Evolutionary conservation across 1,139 yeast species (phyloP).

Genomic region (Candida pseudoviswanathii): DNA sequence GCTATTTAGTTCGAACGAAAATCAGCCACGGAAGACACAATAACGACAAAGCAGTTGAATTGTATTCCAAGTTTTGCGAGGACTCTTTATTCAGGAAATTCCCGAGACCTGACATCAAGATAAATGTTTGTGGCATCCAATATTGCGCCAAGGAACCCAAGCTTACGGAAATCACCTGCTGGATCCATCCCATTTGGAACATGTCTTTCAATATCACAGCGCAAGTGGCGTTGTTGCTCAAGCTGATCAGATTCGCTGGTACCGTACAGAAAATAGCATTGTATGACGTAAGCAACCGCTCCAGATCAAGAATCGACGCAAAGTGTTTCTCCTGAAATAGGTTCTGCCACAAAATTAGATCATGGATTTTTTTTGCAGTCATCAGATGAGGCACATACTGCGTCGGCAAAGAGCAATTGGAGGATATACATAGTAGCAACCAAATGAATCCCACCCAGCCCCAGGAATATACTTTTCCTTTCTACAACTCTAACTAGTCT

Average conservation of each 20-base stretch:
- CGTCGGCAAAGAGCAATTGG: neutral
- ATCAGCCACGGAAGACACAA: neutral
- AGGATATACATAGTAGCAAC: no score
- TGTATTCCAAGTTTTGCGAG: slow-evolving; percentile 10
- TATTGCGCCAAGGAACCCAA: slow-evolving; percentile 2
- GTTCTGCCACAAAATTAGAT: neutral
- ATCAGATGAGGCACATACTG: neutral
- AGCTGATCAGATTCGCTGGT: slow-evolving; percentile 8
- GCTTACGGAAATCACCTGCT: slow-evolving; percentile 11
- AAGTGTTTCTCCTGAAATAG: neutral
- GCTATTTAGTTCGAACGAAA: slow-evolving; percentile 15
- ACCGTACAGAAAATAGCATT: slow-evolving; percentile 9
- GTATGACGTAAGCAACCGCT: slow-evolving; percentile 13
- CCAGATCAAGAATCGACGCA: slow-evolving; percentile 4
- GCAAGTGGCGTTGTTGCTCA: slow-evolving; percentile 12
- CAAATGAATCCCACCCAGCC: no score
- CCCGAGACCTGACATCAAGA: slow-evolving; percentile 10
- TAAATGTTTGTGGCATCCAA: slow-evolving; percentile 14
- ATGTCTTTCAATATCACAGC: slow-evolving; percentile 15
- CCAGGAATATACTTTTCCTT: no score
- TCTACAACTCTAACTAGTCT: no score
- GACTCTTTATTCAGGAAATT: slow-evolving; percentile 8
- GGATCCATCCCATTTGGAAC: slow-evolving; percentile 16
- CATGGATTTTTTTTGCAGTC: neutral
- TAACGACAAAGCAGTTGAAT: neutral